Conservation (phyloP, 805 yeast genomes). For the Hanseniaspora thailandica region DNA sequence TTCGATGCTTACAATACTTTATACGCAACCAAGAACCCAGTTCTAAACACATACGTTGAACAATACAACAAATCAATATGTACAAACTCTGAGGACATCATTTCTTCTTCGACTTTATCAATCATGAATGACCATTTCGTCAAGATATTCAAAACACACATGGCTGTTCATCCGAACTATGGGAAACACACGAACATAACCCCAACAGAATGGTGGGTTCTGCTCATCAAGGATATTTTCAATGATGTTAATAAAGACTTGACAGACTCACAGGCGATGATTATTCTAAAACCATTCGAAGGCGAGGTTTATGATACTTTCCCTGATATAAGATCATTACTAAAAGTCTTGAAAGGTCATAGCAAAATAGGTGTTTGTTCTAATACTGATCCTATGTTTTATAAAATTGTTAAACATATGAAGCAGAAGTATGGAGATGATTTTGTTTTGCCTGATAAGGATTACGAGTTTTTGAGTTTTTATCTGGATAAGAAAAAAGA, state of each 20-base stretch:
- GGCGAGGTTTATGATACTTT: conserved; percentile 44
- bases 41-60: conserved; percentile 41
- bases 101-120: conserved; percentile 28
- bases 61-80: conserved; percentile 20
- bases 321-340: conserved; percentile 42
- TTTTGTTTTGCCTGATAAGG: conserved; percentile 20
- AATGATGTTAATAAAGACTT: conserved; percentile 29
- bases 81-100: conserved; percentile 23
- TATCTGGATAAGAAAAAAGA: conserved; percentile 48
- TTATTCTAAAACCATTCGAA: conserved; percentile 38
- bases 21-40: conserved; percentile 45
- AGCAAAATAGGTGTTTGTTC: conserved; percentile 36
- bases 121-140: conserved; percentile 26
- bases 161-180: conserved; percentile 43
- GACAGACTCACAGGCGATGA: conserved; percentile 27
- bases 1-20: conserved; percentile 62
- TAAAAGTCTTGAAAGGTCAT: conserved; percentile 27
- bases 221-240: conserved; percentile 37
- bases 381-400: conserved; percentile 52
- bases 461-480: conserved; percentile 41
- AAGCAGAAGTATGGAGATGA: conserved; percentile 19
- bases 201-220: conserved; percentile 48
- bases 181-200: conserved; percentile 36
- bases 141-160: conserved; percentile 30
- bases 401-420: conserved; percentile 36